phyloP scores from a whole-genome alignment of 2,329 filamentous ascomycete genomes.

The Nakataea oryzae region DNA sequence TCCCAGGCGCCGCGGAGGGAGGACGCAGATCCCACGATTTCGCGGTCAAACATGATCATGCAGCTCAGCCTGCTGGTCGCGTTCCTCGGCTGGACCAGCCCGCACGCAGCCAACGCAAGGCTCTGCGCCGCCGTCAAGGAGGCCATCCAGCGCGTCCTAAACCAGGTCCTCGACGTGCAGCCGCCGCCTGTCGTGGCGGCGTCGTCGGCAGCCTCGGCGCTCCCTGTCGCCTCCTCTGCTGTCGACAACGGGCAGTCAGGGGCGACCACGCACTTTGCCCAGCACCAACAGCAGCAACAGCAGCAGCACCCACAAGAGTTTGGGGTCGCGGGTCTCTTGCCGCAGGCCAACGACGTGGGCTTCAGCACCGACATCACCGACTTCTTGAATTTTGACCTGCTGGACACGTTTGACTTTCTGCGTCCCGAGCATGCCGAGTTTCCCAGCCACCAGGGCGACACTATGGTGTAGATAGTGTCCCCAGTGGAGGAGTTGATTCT shows the following conservation, averaged over 20 bases:
- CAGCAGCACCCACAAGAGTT: background rate
- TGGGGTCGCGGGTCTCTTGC: background rate
- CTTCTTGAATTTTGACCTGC: slow-evolving; percentile 35
- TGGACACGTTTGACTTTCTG: slow-evolving; percentile 39
- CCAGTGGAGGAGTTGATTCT: no score
- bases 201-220: slow-evolving; percentile 12
- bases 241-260: background rate
- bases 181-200: background rate
- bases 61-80: slow-evolving; percentile 39
- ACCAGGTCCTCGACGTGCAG: slow-evolving; percentile 31
- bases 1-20: background rate
- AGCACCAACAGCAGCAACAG: background rate
- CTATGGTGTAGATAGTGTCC: no score
- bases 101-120: slow-evolving; percentile 35
- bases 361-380: slow-evolving; percentile 13
- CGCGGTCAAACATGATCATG: slow-evolving; percentile 37
- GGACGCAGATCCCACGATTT: slow-evolving; percentile 16
- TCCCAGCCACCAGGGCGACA: background rate
- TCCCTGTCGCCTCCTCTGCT: background rate
- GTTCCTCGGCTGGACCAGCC: slow-evolving; percentile 39
- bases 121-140: slow-evolving; percentile 33
- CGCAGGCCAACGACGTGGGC: slow-evolving; percentile 18
- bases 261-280: background rate
- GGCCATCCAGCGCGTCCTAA: slow-evolving; percentile 39
- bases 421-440: slow-evolving; percentile 10